These are phyloP conservation scores for Zymoseptoria tritici DNA, from an alignment of 2,329 filamentous ascomycete species.

Conservation along the genomic window DNA sequence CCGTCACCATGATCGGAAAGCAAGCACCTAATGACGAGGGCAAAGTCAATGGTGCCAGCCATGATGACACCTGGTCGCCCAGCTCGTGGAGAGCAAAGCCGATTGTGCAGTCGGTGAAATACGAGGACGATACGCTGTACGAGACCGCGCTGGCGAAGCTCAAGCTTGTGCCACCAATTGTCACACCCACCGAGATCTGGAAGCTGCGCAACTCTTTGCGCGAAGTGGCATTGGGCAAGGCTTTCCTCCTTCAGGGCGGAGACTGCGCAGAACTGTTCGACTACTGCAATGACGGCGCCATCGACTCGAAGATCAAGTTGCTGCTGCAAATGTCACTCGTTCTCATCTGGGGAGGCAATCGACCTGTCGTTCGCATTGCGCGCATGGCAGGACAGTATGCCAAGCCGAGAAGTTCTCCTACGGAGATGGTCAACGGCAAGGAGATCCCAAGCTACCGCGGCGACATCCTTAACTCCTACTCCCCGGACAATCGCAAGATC, in stretches of 20 bases:
- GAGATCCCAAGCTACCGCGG: slow-evolving; percentile 86
- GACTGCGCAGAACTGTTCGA: slow-evolving; percentile 97
- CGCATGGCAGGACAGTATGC: slow-evolving; percentile 97
- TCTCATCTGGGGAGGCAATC: slow-evolving; percentile 77
- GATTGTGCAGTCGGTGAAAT: slow-evolving; percentile 68
- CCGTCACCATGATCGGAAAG: not conserved
- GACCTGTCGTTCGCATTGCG: slow-evolving; percentile 84
- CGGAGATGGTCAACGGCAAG: slow-evolving; percentile 70
- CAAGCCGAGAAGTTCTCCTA: slow-evolving; percentile 85
- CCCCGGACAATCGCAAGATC: slow-evolving; percentile 64
- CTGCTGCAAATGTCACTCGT: slow-evolving; percentile 95
- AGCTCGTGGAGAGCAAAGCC: slow-evolving; percentile 70
- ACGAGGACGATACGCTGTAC: slow-evolving; percentile 56
- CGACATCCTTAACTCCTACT: slow-evolving; percentile 90
- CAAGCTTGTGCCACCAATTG: slow-evolving; percentile 63
- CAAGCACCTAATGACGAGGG: not conserved
- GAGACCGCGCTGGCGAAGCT: slow-evolving; percentile 58
- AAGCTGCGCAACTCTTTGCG: slow-evolving; percentile 69
- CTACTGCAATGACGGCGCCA: slow-evolving; percentile 82
- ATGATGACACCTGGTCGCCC: slow-evolving; percentile 46
- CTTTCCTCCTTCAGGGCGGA: slow-evolving; percentile 90
- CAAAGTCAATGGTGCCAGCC: not conserved
- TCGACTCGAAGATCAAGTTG: slow-evolving; percentile 94
- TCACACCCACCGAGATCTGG: slow-evolving; percentile 72
- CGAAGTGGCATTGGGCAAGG: slow-evolving; percentile 82